phyloP scores from a whole-genome alignment of 306 rosid genomes.

The Cercis canadensis region DNA sequence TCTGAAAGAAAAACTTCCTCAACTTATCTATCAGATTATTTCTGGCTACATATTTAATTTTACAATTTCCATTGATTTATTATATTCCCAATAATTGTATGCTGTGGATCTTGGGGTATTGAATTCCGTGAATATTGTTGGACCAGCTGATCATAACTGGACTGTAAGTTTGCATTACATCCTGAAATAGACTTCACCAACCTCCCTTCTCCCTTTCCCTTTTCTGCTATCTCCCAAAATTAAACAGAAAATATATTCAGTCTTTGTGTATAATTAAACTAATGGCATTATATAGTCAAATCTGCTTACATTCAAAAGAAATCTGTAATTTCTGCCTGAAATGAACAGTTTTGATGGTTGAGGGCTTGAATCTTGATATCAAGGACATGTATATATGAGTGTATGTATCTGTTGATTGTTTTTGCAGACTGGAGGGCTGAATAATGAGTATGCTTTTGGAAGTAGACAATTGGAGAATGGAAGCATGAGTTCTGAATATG shows the following conservation, averaged over 20 bases:
- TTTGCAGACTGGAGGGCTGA: conserved; percentile 67
- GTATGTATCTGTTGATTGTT: conserved; percentile 28
- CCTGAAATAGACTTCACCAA: conserved; percentile 27
- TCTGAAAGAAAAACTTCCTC: background rate
- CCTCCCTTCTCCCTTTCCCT: conserved; percentile 16
- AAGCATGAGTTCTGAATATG: conserved; percentile 68
- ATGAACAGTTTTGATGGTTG: conserved; percentile 18
- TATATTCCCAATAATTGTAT: conserved; percentile 1
- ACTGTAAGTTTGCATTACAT: conserved; percentile 6
- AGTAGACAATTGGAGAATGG: conserved; percentile 83
- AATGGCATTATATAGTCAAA: too few relatives aligned
- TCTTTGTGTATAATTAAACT: background rate
- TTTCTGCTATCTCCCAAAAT: background rate
- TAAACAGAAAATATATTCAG: background rate
- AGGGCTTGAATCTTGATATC: conserved; percentile 31
- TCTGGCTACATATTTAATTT: conserved; percentile 12
- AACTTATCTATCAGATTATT: conserved; percentile 12
- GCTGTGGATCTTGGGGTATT: background rate
- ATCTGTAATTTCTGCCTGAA: too few relatives aligned
- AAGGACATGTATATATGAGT: conserved; percentile 13
- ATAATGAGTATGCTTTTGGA: conserved; percentile 71
- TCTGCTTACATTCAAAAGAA: too few relatives aligned
- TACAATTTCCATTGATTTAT: conserved; percentile 16
- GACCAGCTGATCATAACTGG: conserved; percentile 11
- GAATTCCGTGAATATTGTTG: conserved; percentile 23